Evolutionary conservation across 179 eudicot species (phyloP), one percentile per base, ranked within the genome.

Genomic region (Heliamphora ciliata): DNA sequence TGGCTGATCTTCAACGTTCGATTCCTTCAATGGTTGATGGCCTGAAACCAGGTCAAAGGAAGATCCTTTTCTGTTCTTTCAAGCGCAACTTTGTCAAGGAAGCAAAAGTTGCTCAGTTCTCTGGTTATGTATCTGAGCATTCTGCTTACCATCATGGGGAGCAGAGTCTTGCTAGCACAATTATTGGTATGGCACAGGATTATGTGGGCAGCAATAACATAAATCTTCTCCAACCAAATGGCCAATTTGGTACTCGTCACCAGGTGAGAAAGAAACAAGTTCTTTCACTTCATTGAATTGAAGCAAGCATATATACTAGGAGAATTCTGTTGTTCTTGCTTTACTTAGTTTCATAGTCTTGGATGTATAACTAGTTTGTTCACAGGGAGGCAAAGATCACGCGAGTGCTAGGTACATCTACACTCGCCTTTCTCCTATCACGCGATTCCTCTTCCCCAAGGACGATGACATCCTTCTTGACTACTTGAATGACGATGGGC

Each of bases 11-110:
- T 88, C 94, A 91, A 73, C 88, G 98, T 80, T 96, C 99, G 15
- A 96, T 94, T 79, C 99, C 99, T 51, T 91, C 93, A 6, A 87
- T 96, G 93, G 91, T 91, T 80, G 99, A 96, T 88, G 99, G 99
- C 46, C 83, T 96, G 80, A 96, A 96, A 89, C 99, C 99, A 21
- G 97, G 98, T 18, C 99, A 96, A 85, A 92, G 99, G 79, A 94
- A 96, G 86, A 94, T 94, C 54, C 91, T 96, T n/a, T 96, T 91
- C 80, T 88, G 93, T 84, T 88, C 98, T 59, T 95, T 96, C 58
- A 96, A 94, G 88, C 89, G 88, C 71, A 91, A 91, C 82, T 86
- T 96, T 77, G 80, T 89, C 6, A 84, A 87, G 77, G 90, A 96
- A 80, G 88, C 89, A 51, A 96, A 94, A 84, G 92, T 96, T 60